Conservation (phyloP, 1,139 yeast species). For the Pichia sp. region DNA sequence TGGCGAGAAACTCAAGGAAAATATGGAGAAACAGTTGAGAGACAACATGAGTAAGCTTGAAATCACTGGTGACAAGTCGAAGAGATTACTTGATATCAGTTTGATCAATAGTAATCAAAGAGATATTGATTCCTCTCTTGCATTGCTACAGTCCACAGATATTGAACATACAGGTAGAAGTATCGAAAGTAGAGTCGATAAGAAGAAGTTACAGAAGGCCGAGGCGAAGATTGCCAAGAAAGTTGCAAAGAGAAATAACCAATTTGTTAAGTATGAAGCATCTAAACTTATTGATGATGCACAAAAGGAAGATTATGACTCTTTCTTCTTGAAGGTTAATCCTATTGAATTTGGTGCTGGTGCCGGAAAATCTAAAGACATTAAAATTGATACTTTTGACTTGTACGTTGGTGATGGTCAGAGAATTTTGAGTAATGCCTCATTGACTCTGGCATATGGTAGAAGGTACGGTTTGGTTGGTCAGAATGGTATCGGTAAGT, state of each 20-base stretch:
- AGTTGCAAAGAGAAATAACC: conserved; percentile 87
- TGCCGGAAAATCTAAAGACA: conserved; percentile 93
- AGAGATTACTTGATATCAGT: conserved; percentile 68
- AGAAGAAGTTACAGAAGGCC: conserved; percentile 93
- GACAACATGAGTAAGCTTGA: conserved; percentile 63
- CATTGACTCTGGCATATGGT: conserved; percentile 82
- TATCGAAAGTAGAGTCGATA: conserved; percentile 90
- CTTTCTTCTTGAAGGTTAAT: conserved; percentile 88
- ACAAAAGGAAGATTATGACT: conserved; percentile 72
- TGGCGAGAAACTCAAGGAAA: conserved; percentile 37
- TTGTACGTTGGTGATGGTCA: conserved; percentile 93
- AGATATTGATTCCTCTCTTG: conserved; percentile 65
- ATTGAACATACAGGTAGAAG: conserved; percentile 89
- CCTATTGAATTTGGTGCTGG: conserved; percentile 88
- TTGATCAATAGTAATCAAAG: conserved; percentile 60
- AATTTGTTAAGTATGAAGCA: conserved; percentile 87
- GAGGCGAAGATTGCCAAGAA: conserved; percentile 95
- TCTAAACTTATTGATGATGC: conserved; percentile 71
- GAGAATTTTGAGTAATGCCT: conserved; percentile 84
- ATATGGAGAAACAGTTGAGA: conserved; percentile 48
- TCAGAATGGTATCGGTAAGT: conserved; percentile 99
- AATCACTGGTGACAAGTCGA: conserved; percentile 72
- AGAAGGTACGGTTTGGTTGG: conserved; percentile 97
- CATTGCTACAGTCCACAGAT: conserved; percentile 70
- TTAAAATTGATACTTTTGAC: conserved; percentile 88